Evolutionary conservation across 305 asterid species (phyloP).

Genomic region (Fraxinus platypoda): DNA sequence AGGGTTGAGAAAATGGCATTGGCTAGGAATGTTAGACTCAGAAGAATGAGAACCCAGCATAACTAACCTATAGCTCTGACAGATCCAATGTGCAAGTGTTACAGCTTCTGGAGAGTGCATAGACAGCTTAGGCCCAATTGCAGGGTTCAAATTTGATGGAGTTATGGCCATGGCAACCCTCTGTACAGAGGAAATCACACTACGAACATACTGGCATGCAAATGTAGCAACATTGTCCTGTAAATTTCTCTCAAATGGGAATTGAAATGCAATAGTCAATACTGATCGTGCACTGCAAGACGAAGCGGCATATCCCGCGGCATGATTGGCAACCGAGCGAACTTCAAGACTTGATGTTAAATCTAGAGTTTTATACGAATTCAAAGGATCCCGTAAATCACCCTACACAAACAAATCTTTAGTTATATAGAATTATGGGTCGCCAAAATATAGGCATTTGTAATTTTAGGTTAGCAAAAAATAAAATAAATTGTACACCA

Average conservation of each 20-base stretch:
- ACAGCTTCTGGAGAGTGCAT: conserved; percentile 84
- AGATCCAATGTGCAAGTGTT: conserved; percentile 83
- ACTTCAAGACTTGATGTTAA: conserved; percentile 80
- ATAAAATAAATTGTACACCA: neutral
- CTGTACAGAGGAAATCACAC: conserved; percentile 82
- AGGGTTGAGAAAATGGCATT: neutral
- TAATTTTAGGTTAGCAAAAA: neutral
- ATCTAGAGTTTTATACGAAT: conserved; percentile 63
- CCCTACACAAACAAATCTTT: conserved; percentile 35
- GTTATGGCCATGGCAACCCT: conserved; percentile 85
- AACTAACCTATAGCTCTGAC: conserved; percentile 75
- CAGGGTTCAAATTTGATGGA: conserved; percentile 59
- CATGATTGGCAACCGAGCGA: conserved; percentile 41
- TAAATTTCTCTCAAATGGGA: conserved; percentile 76
- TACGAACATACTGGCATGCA: conserved; percentile 85
- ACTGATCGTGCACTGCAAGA: conserved; percentile 61
- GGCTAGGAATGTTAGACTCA: neutral
- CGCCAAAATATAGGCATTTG: neutral
- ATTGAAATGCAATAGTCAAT: conserved; percentile 82
- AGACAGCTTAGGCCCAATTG: conserved; percentile 52
- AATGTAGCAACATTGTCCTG: conserved; percentile 76
- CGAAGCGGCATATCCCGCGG: conserved; percentile 34
- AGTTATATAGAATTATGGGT: conserved; percentile 7
- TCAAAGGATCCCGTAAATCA: conserved; percentile 41
- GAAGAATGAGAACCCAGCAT: neutral